Evolutionary conservation across 2,329 filamentous ascomycete species (phyloP).

Genomic region (Sclerotinia minor): DNA sequence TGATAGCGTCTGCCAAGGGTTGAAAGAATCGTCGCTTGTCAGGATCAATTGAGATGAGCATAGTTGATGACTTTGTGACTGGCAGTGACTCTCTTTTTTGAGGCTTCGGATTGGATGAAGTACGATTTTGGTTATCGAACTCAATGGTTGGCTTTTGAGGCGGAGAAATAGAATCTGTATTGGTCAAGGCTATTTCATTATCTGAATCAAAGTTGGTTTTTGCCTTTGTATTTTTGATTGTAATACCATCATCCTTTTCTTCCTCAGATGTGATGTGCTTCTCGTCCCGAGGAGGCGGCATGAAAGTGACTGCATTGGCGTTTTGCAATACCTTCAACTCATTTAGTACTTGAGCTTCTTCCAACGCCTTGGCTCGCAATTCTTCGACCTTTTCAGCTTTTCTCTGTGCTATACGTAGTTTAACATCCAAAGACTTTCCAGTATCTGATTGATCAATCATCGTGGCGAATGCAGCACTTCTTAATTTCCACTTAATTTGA

Average conservation of each 20-base stretch:
- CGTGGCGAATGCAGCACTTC: background rate
- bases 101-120: conserved; percentile 9
- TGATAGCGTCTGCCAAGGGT: conserved; percentile 17
- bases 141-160: background rate
- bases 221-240: background rate
- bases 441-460: background rate
- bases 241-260: background rate
- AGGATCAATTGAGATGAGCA: conserved; percentile 5
- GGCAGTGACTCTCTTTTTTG: background rate
- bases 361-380: background rate
- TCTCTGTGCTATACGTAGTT: background rate
- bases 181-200: background rate
- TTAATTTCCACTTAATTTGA: conserved; percentile 7
- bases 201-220: background rate
- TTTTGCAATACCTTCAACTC: background rate
- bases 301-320: background rate
- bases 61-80: background rate
- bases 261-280: background rate
- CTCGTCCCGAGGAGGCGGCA: background rate
- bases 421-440: background rate
- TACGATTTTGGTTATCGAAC: background rate
- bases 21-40: conserved; percentile 22
- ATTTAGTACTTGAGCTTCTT: background rate
- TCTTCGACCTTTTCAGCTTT: background rate
- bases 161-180: background rate